A percentile compares a stretch with the other conserved stretches of the same genome.
Conservation (phyloP, 2,329 filamentous ascomycete species). For the Fusarium camptoceras region DNA sequence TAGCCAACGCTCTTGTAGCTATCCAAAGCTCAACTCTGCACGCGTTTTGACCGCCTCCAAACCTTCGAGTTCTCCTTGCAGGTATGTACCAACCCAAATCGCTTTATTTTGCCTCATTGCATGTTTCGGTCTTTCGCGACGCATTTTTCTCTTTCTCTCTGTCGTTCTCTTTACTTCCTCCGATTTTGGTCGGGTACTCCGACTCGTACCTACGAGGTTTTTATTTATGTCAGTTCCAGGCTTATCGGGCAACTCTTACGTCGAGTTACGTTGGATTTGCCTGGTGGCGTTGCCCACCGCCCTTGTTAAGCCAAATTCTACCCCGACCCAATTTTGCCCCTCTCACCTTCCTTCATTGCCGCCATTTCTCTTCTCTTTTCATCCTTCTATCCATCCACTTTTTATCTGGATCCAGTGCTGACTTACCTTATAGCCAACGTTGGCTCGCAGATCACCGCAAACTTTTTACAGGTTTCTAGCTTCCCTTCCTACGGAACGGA, state of each 20-base stretch:
- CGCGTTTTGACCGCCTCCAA: slow-evolving; percentile 47
- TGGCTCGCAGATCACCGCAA: slow-evolving; percentile 40
- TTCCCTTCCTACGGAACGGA: slow-evolving; percentile 42
- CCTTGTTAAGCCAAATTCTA: slow-evolving; percentile 42
- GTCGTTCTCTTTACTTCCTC: background rate
- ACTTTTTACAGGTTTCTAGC: slow-evolving; percentile 16
- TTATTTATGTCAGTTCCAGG: slow-evolving; percentile 13
- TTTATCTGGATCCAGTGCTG: slow-evolving; percentile 28
- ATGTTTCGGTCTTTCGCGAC: background rate
- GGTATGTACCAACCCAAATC: slow-evolving; percentile 31
- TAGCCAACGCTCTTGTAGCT: slow-evolving; percentile 27
- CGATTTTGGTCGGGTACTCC: background rate
- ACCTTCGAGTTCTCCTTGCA: slow-evolving; percentile 33
- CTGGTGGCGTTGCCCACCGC: slow-evolving; percentile 47
- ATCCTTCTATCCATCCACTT: slow-evolving; percentile 20
- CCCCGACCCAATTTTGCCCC: slow-evolving; percentile 45
- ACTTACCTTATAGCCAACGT: slow-evolving; percentile 35
- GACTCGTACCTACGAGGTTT: slow-evolving; percentile 20
- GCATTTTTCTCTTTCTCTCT: background rate
- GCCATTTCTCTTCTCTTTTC: slow-evolving; percentile 32
- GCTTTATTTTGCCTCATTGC: background rate
- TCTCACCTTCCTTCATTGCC: slow-evolving; percentile 31
- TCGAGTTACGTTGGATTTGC: slow-evolving; percentile 43
- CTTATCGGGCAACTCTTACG: slow-evolving; percentile 29
- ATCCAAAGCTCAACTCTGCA: slow-evolving; percentile 23